A percentile compares a stretch with the other conserved stretches of the same genome.
Conservation (phyloP, 805 yeast genomes). For the Sugiyamaella americana region DNA sequence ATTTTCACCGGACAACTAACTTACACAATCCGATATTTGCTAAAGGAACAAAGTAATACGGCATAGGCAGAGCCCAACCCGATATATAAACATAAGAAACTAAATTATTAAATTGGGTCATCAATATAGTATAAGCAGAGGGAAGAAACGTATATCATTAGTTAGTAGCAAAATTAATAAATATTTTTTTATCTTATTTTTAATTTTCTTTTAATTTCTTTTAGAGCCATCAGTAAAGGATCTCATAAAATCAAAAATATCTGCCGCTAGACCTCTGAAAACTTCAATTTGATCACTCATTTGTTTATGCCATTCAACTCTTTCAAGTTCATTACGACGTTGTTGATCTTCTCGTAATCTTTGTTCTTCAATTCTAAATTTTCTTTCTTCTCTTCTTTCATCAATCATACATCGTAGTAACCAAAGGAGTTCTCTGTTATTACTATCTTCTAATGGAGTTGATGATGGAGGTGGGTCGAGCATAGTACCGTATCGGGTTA, state of each 20-base stretch:
- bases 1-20: too few species aligned
- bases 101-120: too few species aligned
- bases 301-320: neutral
- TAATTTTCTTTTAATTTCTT: too few species aligned
- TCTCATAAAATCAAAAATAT: neutral
- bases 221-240: neutral
- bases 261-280: neutral
- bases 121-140: too few species aligned
- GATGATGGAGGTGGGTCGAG: neutral
- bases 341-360: neutral
- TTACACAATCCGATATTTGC: too few species aligned
- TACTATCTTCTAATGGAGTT: neutral
- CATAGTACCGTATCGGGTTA: neutral
- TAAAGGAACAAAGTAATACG: too few species aligned
- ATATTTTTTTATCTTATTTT: too few species aligned
- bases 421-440: neutral
- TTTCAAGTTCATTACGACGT: neutral
- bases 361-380: neutral
- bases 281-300: neutral
- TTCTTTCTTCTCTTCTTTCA: neutral
- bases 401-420: neutral
- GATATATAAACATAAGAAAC: too few species aligned
- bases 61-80: too few species aligned
- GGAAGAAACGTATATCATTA: too few species aligned
- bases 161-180: too few species aligned